phyloP scores from a whole-genome alignment of 2,329 filamentous ascomycete genomes.

The Aureobasidium subglaciale region DNA sequence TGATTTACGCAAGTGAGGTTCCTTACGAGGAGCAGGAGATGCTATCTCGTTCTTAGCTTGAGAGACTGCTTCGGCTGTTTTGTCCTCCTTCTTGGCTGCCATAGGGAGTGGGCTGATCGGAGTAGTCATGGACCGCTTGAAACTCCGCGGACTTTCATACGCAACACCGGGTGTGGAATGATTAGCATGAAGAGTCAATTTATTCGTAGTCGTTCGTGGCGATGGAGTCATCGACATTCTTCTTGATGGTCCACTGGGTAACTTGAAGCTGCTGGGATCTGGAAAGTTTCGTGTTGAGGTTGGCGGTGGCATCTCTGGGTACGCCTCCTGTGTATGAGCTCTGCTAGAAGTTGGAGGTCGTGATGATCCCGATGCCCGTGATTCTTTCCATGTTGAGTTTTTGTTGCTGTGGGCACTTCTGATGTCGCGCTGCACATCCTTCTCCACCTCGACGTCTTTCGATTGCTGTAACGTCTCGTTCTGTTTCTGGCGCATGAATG shows the following conservation, averaged over 20 bases:
- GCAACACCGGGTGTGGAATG: conserved; percentile 2
- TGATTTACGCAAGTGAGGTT: conserved; percentile 10
- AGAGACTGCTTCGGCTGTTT: not conserved
- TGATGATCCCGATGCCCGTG: not conserved
- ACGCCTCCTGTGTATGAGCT: not conserved
- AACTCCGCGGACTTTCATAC: not conserved
- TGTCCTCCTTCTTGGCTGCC: not conserved
- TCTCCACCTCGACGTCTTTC: not conserved
- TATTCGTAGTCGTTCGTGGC: not conserved
- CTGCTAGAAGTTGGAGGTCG: not conserved
- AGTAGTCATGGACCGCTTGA: conserved; percentile 5
- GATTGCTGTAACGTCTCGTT: conserved; percentile 12
- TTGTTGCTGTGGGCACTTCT: not conserved
- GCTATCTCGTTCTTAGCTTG: not conserved
- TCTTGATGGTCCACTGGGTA: not conserved
- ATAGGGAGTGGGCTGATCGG: not conserved
- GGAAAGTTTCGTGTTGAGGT: not conserved
- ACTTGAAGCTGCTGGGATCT: not conserved
- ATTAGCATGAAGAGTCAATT: conserved; percentile 1
- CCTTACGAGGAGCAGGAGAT: not conserved
- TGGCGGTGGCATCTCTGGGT: not conserved
- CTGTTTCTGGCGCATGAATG: conserved; percentile 13
- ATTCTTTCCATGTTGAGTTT: not conserved
- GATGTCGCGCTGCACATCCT: not conserved
- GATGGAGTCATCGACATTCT: conserved; percentile 9